Base-by-base conservation (phyloP, 352 stramenopile genomes). In the Blastocystis sp. region DNA sequence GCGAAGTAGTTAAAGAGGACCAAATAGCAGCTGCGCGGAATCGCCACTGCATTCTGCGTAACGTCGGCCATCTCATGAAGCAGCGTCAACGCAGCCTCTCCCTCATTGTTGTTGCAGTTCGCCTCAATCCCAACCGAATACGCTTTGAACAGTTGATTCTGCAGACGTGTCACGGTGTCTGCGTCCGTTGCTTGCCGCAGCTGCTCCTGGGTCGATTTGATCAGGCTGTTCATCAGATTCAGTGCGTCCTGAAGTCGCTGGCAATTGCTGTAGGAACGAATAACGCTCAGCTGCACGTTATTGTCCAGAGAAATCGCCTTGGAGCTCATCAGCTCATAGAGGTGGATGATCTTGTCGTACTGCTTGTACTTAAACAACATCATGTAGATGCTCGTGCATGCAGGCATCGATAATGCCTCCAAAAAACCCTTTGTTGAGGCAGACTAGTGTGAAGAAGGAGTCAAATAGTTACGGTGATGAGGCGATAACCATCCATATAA, bases 281-380 rank as follows among this genome's bases (percentile, higher is more conserved):
- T 61, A 2, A 80, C 45, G 34, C 37, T 64, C 13, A 80, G 70
- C 15, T 61, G 34, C n/a, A 80, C 43, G 55, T 64, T 80, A 13
- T 23, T 43, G 43, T 63, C 43, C 4, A 80, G 13, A 23, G 20
- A 11, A 34, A 80, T 63, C 4, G 0, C 26, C 43, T 62, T 80
- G 7, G 20, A 47, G 3, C 29, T 23, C 34, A 80, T 61, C 18
- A 80, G 8, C 23, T 7, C 15, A 26, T 62, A 80, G 29, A 80
- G 29, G n/a, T 80, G 11, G 50, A 80, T 80, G n/a, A 80, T 80
- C 6, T 80, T 80, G n/a, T 80, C 55, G 43, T 80, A 80, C 45
- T 80, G 70, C 43, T 80, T 80, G 70, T 80, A 80, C 23, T 63
- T 80, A 47, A 43, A 80, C 26, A 80, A 26, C 70, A 80, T 80